Percentiles rank a stretch among this genome's conserved stretches.
phyloP scores from a whole-genome alignment of 495 filamentous ascomycete genomes.

The Collariella sp. region DNA sequence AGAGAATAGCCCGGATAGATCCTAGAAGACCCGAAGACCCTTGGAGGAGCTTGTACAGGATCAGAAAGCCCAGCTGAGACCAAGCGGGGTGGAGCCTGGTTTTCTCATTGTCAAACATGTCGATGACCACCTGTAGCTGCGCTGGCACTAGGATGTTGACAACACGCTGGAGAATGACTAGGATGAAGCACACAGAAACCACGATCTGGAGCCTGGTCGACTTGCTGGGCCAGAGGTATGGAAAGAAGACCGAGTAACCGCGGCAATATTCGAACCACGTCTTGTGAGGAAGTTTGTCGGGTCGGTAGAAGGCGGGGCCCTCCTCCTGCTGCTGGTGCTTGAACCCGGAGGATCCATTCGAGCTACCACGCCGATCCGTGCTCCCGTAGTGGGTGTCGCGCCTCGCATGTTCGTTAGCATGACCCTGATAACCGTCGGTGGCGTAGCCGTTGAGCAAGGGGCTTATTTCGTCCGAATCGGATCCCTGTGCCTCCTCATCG shows the following conservation, averaged over 20 bases:
- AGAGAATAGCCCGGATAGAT: conserved; percentile 69
- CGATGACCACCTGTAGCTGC: conserved; percentile 66
- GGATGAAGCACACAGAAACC: conserved; percentile 68
- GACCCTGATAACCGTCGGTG: conserved; percentile 28
- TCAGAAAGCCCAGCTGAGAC: conserved; percentile 61
- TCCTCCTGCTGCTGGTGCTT: conserved; percentile 33
- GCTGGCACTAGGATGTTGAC: conserved; percentile 74
- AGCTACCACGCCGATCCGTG: conserved; percentile 21
- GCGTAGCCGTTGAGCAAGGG: conserved; percentile 35
- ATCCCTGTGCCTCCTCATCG: conserved; percentile 39
- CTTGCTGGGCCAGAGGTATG: conserved; percentile 87
- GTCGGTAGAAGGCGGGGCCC: conserved; percentile 46
- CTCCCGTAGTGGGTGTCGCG: conserved; percentile 19
- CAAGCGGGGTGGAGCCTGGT: conserved; percentile 20
- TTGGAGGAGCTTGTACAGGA: conserved; percentile 76
- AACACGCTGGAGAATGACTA: conserved; percentile 66
- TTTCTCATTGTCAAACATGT: conserved; percentile 50
- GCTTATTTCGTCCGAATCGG: conserved; percentile 40
- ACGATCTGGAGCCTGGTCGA: conserved; percentile 60
- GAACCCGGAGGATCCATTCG: conserved; percentile 19
- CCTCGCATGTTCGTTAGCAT: conserved; percentile 22
- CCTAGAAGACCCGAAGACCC: conserved; percentile 80
- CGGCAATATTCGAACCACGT: conserved; percentile 66
- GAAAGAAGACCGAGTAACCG: conserved; percentile 83
- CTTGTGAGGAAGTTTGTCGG: conserved; percentile 37